Conservation (phyloP, 2,329 filamentous ascomycete genomes). For the Xylariaceae sp. region DNA sequence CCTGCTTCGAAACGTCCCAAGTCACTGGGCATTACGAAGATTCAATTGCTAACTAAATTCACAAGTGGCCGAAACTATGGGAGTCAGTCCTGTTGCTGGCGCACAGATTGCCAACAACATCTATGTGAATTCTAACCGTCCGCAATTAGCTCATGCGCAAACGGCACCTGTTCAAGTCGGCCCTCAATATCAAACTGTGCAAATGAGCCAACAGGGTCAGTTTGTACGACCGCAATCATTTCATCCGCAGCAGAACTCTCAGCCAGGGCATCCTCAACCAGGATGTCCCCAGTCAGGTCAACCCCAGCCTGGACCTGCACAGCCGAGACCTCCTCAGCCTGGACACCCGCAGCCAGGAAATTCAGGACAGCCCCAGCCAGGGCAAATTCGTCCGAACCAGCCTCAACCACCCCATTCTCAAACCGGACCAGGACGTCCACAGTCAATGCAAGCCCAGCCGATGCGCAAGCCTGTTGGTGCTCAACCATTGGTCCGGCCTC, state of each 20-base stretch:
- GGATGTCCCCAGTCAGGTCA: background rate
- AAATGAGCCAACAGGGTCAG: slow-evolving; percentile 9
- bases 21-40: background rate
- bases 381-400: background rate
- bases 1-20: background rate
- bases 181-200: slow-evolving; percentile 4
- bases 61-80: slow-evolving; percentile 18
- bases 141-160: slow-evolving; percentile 14
- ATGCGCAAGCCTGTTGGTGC: slow-evolving; percentile 19
- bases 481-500: slow-evolving; percentile 25
- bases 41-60: slow-evolving; percentile 4
- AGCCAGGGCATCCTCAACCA: background rate
- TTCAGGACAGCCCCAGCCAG: background rate
- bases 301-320: background rate
- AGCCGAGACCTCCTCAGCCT: slow-evolving; percentile 13
- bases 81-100: slow-evolving; percentile 10
- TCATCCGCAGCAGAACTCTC: background rate
- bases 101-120: slow-evolving; percentile 14
- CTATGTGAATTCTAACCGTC: slow-evolving; percentile 10
- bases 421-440: background rate
- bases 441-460: slow-evolving; percentile 8
- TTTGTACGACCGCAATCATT: slow-evolving; percentile 1
- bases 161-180: slow-evolving; percentile 15
- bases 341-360: slow-evolving; percentile 5
- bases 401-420: slow-evolving; percentile 1